phyloP scores from a whole-genome alignment of 1,139 yeast species.

The Debaryomycetaceae sp. region DNA sequence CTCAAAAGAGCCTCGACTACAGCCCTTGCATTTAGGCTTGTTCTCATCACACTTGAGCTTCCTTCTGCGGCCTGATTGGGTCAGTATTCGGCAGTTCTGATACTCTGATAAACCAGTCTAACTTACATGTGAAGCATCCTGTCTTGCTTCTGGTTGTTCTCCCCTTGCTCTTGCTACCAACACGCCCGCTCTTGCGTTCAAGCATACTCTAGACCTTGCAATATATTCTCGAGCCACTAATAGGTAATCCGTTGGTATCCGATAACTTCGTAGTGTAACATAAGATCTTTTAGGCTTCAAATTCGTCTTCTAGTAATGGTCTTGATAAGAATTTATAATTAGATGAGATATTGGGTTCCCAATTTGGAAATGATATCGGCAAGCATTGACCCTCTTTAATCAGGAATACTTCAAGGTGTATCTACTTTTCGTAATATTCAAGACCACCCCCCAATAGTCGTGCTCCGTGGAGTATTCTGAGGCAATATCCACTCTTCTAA shows the following conservation, averaged over 20 bases:
- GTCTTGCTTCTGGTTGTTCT: neutral
- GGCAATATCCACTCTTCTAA: neutral
- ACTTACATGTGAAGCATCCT: constrained; percentile 4
- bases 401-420: constrained; percentile 14
- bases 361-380: neutral
- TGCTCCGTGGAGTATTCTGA: neutral
- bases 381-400: neutral
- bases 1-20: constrained; percentile 1
- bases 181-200: too few relatives aligned
- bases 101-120: neutral
- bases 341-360: neutral
- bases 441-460: constrained; percentile 22
- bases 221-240: too few relatives aligned
- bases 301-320: too few relatives aligned
- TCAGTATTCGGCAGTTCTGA: neutral
- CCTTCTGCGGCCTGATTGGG: neutral
- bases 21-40: constrained; percentile 3
- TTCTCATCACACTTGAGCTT: constrained; percentile 3
- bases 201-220: too few relatives aligned
- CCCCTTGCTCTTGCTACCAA: neutral
- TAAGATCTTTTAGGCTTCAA: too few relatives aligned
- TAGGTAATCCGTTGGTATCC: too few relatives aligned
- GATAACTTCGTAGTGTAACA: too few relatives aligned
- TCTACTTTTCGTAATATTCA: constrained; percentile 25
- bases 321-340: too few relatives aligned